phyloP scores from a whole-genome alignment of 305 asterid species.

The Lippia alba region DNA sequence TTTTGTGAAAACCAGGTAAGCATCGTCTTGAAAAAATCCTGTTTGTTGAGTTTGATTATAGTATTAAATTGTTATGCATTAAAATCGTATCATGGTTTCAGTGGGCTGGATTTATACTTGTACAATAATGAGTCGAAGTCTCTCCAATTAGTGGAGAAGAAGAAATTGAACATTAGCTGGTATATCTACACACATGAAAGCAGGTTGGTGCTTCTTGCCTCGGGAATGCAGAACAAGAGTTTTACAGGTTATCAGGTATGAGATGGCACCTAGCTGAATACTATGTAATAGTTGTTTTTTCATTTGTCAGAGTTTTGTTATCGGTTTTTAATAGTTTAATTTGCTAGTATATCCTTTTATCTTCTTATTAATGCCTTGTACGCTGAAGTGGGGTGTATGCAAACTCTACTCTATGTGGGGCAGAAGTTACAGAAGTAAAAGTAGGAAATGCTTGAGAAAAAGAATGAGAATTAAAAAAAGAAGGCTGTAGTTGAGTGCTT shows the following conservation, averaged over 20 bases:
- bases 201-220: conserved; percentile 93
- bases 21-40: not conserved
- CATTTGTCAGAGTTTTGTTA: too few relatives aligned
- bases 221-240: conserved; percentile 91
- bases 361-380: too few relatives aligned
- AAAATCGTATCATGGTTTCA: conserved; percentile 44
- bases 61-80: not conserved
- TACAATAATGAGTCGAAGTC: conserved; percentile 59
- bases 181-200: conserved; percentile 95
- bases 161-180: conserved; percentile 79
- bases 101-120: conserved; percentile 80
- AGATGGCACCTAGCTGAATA: conserved; percentile 19
- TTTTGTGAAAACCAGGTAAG: conserved; percentile 88
- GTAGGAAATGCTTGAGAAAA: too few relatives aligned
- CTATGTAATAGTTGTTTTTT: too few relatives aligned
- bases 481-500: too few relatives aligned
- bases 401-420: too few relatives aligned
- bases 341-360: not conserved
- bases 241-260: conserved; percentile 93
- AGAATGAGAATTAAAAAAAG: too few relatives aligned
- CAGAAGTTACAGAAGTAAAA: too few relatives aligned
- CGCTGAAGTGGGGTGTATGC: too few relatives aligned
- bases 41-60: not conserved
- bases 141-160: conserved; percentile 78
- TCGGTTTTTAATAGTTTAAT: not conserved